Base-by-base conservation (phyloP, 768 basidiomycete species). In the Boletus vermiculosoides region DNA sequence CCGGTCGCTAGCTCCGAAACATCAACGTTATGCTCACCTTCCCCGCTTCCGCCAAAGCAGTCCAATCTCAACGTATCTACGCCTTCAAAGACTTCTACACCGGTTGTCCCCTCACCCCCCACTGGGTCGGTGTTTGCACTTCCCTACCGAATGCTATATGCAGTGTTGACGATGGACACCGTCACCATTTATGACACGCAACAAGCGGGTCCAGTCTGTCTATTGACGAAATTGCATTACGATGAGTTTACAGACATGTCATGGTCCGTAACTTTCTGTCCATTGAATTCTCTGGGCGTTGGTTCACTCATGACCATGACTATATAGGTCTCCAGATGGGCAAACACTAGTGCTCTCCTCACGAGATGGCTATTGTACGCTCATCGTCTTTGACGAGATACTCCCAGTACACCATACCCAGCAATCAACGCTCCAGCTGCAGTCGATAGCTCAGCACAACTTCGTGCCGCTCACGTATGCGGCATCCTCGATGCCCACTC, bases 201-300 rank as follows among this genome's bases (percentile, higher is more conserved):
- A 74, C 96, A 98, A 76, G 83, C 92, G 1, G 84, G 88, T 3
- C 97, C 97, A 0, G 81, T 98, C 50, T 94, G 93, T 66, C 76
- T 98, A 64, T 82, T 99, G 61, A 92, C 90, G 30, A 96, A 95
- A 66, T 75, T 98, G 59, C 97, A 99, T 74, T 98, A 97, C 70
- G 94, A 96, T 59, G 93, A 96, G 66, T 98, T 98, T 69, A 98
- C 97, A 8, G 97, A 99, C 74, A 79, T 97, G 74, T 85, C 88
- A 41, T 99, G 97, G 97, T 98, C 65, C 41, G 91, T 78, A 22
- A 33, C 33, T 37, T 50, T 45, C 41, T 34, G 36, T 50, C 36
- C 39, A 36, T 13, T n/a, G 20, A 40, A 5, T 10, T 42, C 10
- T 48, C 41, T 34, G 45, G 34, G 46, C 25, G 45, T 45, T 51